Evolutionary conservation across 2,329 filamentous ascomycete species (phyloP), one percentile per base, ranked within the genome.

Genomic region (Venturia oleaginea): DNA sequence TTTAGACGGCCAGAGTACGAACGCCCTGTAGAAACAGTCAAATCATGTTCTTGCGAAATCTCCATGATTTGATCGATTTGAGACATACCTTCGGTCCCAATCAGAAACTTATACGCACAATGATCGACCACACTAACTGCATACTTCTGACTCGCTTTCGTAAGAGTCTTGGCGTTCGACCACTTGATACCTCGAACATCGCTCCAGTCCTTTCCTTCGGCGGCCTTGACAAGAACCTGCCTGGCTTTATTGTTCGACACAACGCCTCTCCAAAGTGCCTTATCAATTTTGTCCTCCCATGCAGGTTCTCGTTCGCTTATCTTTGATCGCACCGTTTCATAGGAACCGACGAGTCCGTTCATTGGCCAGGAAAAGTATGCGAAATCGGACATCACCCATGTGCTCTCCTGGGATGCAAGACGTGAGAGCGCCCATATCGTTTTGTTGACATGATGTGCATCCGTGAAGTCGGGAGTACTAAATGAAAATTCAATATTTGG

Each of bases 401-500:
- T 64, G 17, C 66, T 51, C 30, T 66, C 48, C 34, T 68, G 59
- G 5, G 64, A 27, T 3, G 64, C 48, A 5, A 48, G 55, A 34
- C 62, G 63, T 7, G 67, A 64, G 38, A 66, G 66, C 2, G 59
- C 63, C 68, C 68, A 69, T 19, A 67, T 59, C 17, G 66, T 48
- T 46, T 40, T 57, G 30, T 32, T 43, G n/a, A 17, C 4, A 32
- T 78, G 19, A 17, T 57, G 37, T 17, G 64, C 19, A 30, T 61
- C 19, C 32, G 55, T 32, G 17, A 11, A 19, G 37, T 66, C 42
- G 13, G 48, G 55, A n/a, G 63, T 40, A 42, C 68, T 59, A 42
- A 62, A 48, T 55, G 80, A 75, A 69, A 86, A 79, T 68, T 81
- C 73, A 27, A 81, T 81, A 70, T 84, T 76, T 7, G 82, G 81